phyloP scores from a whole-genome alignment of 257 asterid genomes.

The Nicotiana paniculata region DNA sequence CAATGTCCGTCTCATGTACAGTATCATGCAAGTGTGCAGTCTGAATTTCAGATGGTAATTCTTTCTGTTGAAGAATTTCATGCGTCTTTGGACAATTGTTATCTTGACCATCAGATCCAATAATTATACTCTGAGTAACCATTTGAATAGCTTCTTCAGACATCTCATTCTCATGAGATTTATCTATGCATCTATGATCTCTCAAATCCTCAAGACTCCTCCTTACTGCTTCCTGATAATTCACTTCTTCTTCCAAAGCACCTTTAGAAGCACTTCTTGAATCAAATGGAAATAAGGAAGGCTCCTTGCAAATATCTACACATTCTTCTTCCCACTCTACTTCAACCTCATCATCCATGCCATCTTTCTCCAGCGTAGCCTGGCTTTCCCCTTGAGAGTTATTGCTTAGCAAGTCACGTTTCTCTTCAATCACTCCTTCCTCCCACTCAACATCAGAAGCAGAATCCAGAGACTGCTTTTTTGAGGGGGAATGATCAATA shows the following conservation, averaged over 20 bases:
- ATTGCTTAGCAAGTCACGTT: conserved; percentile 10
- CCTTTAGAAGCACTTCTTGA: conserved; percentile 42
- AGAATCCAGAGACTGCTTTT: conserved; percentile 28
- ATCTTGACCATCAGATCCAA: conserved; percentile 21
- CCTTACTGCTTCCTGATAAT: conserved; percentile 69
- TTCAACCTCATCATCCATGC: conserved; percentile 42
- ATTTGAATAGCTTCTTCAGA: conserved; percentile 20
- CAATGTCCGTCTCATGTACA: background rate
- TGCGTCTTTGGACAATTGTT: conserved; percentile 17
- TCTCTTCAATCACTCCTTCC: conserved; percentile 48
- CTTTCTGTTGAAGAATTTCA: conserved; percentile 18
- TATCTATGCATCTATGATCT: conserved; percentile 20
- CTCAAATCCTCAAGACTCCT: conserved; percentile 57
- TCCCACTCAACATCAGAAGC: conserved; percentile 70
- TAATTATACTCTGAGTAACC: conserved; percentile 11
- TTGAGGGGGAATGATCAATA: conserved; percentile 28
- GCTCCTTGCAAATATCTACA: conserved; percentile 33
- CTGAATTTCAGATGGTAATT: conserved; percentile 11
- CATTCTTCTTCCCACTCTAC: conserved; percentile 86
- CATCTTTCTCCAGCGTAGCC: conserved; percentile 23
- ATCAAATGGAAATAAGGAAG: conserved; percentile 27
- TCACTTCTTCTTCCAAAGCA: conserved; percentile 57
- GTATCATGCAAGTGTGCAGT: conserved; percentile 2
- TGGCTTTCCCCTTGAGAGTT: conserved; percentile 13
- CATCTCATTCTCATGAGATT: conserved; percentile 18